Base-by-base conservation (phyloP, 768 basidiomycete genomes). In the Steccherinum ochraceum region DNA sequence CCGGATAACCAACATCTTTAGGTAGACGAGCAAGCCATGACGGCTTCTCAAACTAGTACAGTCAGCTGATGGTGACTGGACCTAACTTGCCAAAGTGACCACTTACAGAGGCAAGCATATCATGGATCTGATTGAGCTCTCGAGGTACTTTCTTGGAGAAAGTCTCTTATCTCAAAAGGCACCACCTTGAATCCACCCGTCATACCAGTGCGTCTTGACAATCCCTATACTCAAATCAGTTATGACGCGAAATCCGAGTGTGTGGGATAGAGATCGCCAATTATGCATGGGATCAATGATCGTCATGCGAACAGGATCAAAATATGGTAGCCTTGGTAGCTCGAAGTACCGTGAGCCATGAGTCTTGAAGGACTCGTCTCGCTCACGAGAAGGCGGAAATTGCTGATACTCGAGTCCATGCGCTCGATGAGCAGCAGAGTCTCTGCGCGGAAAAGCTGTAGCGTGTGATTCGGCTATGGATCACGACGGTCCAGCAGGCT, bases 231-330 rank as follows among this genome's bases (percentile, higher is more conserved):
- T 7, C 10, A 23, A 2, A 24, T 35, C 4, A 18, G n/a, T n/a
- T n/a, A n/a, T n/a, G n/a, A n/a, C n/a, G n/a, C n/a, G n/a, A n/a
- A n/a, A n/a, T n/a, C n/a, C n/a, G n/a, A n/a, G n/a, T n/a, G n/a
- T n/a, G n/a, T n/a, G n/a, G n/a, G n/a, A n/a, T n/a, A n/a, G n/a
- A 4, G 21, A n/a, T n/a, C n/a, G n/a, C n/a, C n/a, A n/a, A 43
- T 56, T 60, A 49, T 70, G 68, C 67, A 70, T 69, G 7, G 62
- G 56, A 48, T 69, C 63, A 30, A 68, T 53, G 23, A 67, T 54
- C 4, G 56, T 57, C 53, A 61, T 60, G 7, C 53, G 52, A 5
- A 61, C 52, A 3, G 67, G 61, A 44, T 66, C 56, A 50, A 59
- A 70, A 49, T 69, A 68, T 4, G 60, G 60, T 10, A 70, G 55